phyloP scores from a whole-genome alignment of 225 moss, liverwort and hornwort species.

The Neckera pumila region DNA sequence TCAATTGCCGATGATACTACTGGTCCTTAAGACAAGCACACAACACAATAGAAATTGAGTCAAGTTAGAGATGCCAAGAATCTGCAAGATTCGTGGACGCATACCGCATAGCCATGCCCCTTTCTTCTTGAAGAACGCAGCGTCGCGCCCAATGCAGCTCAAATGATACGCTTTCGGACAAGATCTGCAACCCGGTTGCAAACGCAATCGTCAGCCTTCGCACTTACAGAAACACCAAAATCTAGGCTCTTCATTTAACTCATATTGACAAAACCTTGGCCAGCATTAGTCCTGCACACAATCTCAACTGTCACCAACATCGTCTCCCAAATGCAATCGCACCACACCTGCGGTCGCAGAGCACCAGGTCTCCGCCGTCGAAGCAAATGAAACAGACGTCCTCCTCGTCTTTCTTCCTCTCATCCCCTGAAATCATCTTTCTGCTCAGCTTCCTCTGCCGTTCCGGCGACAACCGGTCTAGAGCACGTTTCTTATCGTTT shows the following conservation, averaged over 20 bases:
- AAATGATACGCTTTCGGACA: not conserved
- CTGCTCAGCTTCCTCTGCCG: constrained; percentile 70
- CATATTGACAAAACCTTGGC: not conserved
- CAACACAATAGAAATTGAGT: not conserved
- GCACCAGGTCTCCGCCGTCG: constrained; percentile 88
- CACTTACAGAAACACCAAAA: not conserved
- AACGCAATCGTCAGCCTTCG: not conserved
- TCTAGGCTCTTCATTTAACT: not conserved
- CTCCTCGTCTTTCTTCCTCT: constrained; percentile 67
- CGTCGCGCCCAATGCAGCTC: not conserved
- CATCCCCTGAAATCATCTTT: constrained; percentile 23
- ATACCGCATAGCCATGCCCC: not conserved
- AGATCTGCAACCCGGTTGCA: not conserved
- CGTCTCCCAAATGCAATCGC: not conserved
- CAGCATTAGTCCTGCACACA: not conserved
- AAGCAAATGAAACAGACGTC: constrained; percentile 98
- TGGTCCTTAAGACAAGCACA: not conserved
- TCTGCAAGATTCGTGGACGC: not conserved
- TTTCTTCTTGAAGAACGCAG: not conserved
- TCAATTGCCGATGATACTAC: not conserved
- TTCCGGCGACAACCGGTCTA: constrained; percentile 35
- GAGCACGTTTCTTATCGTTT: constrained; percentile 68
- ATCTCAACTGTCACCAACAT: not conserved
- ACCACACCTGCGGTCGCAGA: constrained; percentile 16
- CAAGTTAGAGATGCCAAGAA: not conserved